A percentile compares a stretch with the other conserved stretches of the same genome.
phyloP scores from a whole-genome alignment of 257 asterid genomes.

The Perilla frutescens region DNA sequence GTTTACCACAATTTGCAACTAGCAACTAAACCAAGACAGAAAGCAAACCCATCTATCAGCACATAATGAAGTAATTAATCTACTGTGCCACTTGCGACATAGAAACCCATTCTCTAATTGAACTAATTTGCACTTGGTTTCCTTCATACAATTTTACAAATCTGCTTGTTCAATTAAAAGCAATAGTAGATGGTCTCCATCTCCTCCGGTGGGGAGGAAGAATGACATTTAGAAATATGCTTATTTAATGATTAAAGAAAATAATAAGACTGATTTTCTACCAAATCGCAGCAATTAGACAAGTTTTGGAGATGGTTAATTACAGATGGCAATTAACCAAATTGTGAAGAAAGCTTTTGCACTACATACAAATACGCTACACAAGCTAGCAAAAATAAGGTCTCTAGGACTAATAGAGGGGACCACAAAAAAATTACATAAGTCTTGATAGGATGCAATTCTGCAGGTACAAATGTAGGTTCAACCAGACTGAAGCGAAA shows the following conservation, averaged over 20 bases:
- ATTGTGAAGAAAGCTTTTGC: slow-evolving; percentile 3
- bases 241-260: background rate
- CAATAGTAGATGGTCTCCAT: slow-evolving; percentile 21
- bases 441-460: background rate
- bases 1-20: background rate
- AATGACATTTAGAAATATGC: background rate
- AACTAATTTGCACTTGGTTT: background rate
- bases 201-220: background rate
- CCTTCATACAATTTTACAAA: background rate
- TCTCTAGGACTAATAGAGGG: slow-evolving; percentile 9
- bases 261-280: background rate
- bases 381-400: slow-evolving; percentile 11
- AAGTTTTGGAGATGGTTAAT: slow-evolving; percentile 11
- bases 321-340: background rate
- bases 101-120: background rate
- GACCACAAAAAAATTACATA: slow-evolving; percentile 3
- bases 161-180: slow-evolving; percentile 17
- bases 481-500: slow-evolving; percentile 19
- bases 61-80: background rate
- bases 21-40: background rate
- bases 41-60: background rate
- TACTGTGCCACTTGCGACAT: background rate
- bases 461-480: slow-evolving; percentile 11
- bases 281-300: background rate
- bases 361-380: slow-evolving; percentile 14